A percentile compares a stretch with the other conserved stretches of the same genome.
Evolutionary conservation across 768 basidiomycete genomes (phyloP).

Genomic region (Grammothele lineata): DNA sequence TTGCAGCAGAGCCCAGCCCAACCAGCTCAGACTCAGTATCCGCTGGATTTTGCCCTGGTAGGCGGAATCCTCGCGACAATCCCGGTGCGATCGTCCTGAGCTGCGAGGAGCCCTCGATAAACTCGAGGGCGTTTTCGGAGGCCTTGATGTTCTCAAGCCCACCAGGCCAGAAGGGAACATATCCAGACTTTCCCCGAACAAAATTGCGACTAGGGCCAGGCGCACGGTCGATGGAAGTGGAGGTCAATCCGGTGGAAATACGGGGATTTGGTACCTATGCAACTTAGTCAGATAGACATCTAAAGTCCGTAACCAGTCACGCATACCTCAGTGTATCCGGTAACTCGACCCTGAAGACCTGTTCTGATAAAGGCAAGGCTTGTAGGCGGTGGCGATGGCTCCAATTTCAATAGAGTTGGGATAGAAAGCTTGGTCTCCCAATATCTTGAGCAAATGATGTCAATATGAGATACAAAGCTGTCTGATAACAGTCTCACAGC

Average conservation of each 20-base stretch:
- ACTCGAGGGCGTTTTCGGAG: conserved; percentile 27
- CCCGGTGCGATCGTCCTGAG: conserved; percentile 79
- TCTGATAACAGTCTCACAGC: conserved; percentile 47
- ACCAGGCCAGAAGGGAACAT: conserved; percentile 93
- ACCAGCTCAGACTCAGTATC: conserved; percentile 40
- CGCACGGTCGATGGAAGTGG: conserved; percentile 80
- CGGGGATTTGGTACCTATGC: conserved; percentile 51
- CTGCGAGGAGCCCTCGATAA: conserved; percentile 34
- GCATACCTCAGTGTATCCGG: conserved; percentile 76
- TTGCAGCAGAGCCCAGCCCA: conserved; percentile 2
- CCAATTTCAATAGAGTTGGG: conserved; percentile 57
- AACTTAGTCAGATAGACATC: neutral
- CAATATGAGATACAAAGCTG: conserved; percentile 1
- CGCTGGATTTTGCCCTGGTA: conserved; percentile 54
- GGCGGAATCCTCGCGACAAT: conserved; percentile 70
- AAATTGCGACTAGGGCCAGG: conserved; percentile 78
- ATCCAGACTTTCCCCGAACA: conserved; percentile 89
- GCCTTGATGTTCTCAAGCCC: conserved; percentile 57
- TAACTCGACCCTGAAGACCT: conserved; percentile 76
- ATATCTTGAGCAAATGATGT: conserved; percentile 45
- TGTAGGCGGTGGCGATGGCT: conserved; percentile 74
- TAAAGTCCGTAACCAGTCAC: neutral
- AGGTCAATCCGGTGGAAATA: conserved; percentile 68
- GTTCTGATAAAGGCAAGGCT: conserved; percentile 66
- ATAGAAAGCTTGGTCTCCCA: conserved; percentile 64